These are phyloP conservation scores for Solanum chilense DNA, from an alignment of 257 asterid species.

Conservation along the genomic window DNA sequence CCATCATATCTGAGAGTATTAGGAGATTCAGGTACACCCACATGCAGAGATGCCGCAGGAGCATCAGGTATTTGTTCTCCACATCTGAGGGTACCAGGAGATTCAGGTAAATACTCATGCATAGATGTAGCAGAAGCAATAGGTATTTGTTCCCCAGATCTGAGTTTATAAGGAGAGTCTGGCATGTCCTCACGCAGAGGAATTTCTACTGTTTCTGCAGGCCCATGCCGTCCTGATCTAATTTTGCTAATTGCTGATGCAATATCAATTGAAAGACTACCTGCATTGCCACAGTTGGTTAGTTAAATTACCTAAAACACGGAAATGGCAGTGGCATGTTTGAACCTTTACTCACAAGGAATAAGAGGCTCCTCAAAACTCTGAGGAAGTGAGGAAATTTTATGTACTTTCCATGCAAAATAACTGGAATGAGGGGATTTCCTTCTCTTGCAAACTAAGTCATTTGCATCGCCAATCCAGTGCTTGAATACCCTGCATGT, in stretches of 20 bases:
- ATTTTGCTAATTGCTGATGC: constrained; percentile 7
- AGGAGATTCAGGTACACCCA: constrained; percentile 3
- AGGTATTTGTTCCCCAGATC: not conserved
- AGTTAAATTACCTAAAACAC: not conserved
- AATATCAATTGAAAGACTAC: constrained; percentile 17
- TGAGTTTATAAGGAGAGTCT: constrained; percentile 1
- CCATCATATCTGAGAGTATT: constrained; percentile 1
- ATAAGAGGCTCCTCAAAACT: constrained; percentile 52
- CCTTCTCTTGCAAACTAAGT: constrained; percentile 37
- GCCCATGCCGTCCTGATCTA: constrained; percentile 3
- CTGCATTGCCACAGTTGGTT: constrained; percentile 17
- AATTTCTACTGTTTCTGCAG: constrained; percentile 4
- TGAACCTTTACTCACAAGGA: constrained; percentile 37
- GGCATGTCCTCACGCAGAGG: not conserved
- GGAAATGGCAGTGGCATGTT: not conserved
- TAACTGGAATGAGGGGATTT: constrained; percentile 29
- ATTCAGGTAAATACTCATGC: not conserved
- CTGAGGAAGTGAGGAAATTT: constrained; percentile 25
- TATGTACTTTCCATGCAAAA: constrained; percentile 41
- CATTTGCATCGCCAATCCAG: constrained; percentile 37
- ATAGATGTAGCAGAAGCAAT: not conserved
- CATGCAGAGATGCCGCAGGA: not conserved
- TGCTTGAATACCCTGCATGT: constrained; percentile 30
- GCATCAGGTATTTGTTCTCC: constrained; percentile 17
- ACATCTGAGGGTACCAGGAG: constrained; percentile 7